phyloP scores from a whole-genome alignment of 2,329 filamentous ascomycete genomes.

The Fusarium burgessii region DNA sequence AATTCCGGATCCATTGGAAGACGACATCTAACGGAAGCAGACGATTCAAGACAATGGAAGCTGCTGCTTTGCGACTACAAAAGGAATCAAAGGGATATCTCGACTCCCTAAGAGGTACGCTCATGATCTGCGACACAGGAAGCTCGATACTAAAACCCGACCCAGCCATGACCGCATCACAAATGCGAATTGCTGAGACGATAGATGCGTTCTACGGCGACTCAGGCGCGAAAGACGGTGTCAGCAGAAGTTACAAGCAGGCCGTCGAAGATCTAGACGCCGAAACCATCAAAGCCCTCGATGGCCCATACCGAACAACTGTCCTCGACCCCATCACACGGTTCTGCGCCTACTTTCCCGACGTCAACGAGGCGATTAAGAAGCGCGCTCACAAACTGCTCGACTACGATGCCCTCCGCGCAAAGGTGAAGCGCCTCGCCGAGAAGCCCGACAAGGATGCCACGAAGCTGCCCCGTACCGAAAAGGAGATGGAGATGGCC shows the following conservation, averaged over 20 bases:
- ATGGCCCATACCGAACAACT: constrained; percentile 93
- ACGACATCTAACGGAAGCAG: constrained; percentile 59
- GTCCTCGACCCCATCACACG: constrained; percentile 95
- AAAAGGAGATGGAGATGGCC: constrained; percentile 96
- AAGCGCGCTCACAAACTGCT: constrained; percentile 98
- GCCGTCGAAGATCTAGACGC: constrained; percentile 97
- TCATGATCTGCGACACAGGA: neutral
- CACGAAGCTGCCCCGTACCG: constrained; percentile 92
- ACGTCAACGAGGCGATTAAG: constrained; percentile 99
- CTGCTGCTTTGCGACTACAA: constrained; percentile 89
- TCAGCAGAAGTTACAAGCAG: constrained; percentile 97
- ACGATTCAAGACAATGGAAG: constrained; percentile 97
- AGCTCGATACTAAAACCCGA: constrained; percentile 25
- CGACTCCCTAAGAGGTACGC: constrained; percentile 86
- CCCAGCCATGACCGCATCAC: constrained; percentile 97
- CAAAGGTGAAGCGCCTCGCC: constrained; percentile 95
- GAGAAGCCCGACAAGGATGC: constrained; percentile 99
- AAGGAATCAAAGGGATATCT: constrained; percentile 99
- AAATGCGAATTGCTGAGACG: constrained; percentile 99
- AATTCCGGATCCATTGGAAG: neutral
- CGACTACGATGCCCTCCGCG: constrained; percentile 95
- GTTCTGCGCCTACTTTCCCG: constrained; percentile 98
- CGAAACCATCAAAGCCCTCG: constrained; percentile 97
- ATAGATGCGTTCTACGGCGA: constrained; percentile 99
- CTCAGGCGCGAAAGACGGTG: constrained; percentile 91